Percentiles rank a stretch among this genome's conserved stretches.
Conservation (phyloP, 345 rosid genomes). For the Ailanthus altissimus region DNA sequence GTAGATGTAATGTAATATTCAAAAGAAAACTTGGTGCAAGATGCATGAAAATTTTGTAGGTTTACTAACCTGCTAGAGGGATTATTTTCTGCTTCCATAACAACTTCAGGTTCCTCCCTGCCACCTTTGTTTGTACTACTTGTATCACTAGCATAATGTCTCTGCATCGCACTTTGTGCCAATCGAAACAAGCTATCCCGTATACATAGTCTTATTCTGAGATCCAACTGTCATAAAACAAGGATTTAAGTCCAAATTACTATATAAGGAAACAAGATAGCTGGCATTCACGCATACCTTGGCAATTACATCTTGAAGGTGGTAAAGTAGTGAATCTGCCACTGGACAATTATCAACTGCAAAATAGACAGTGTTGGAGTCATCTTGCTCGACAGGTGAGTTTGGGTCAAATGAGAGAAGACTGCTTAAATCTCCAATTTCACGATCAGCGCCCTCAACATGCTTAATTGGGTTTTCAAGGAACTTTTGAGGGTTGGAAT, state of each 20-base stretch:
- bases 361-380: slow-evolving; percentile 45
- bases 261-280: slow-evolving; percentile 24
- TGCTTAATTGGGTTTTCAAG: slow-evolving; percentile 50
- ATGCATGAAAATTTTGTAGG: slow-evolving; percentile 12
- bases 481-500: slow-evolving; percentile 42
- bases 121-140: slow-evolving; percentile 51
- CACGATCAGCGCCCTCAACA: slow-evolving; percentile 49
- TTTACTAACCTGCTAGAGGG: slow-evolving; percentile 50
- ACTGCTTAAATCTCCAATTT: slow-evolving; percentile 40
- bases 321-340: slow-evolving; percentile 58
- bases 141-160: slow-evolving; percentile 61
- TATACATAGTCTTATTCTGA: slow-evolving; percentile 65
- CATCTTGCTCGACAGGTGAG: slow-evolving; percentile 61
- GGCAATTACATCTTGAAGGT: slow-evolving; percentile 70
- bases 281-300: slow-evolving; percentile 52
- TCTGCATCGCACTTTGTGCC: slow-evolving; percentile 83
- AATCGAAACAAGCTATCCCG: slow-evolving; percentile 96
- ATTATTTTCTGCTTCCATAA: slow-evolving; percentile 41
- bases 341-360: slow-evolving; percentile 46
- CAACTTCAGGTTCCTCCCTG: slow-evolving; percentile 50
- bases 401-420: slow-evolving; percentile 56
- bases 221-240: slow-evolving; percentile 62
- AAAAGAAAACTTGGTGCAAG: neutral
- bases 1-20: no score
- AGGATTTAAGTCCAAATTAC: slow-evolving; percentile 24